These are phyloP conservation scores for Cladosporium sp. DNA, from an alignment of 2,329 filamentous ascomycete species.

Conservation along the genomic window DNA sequence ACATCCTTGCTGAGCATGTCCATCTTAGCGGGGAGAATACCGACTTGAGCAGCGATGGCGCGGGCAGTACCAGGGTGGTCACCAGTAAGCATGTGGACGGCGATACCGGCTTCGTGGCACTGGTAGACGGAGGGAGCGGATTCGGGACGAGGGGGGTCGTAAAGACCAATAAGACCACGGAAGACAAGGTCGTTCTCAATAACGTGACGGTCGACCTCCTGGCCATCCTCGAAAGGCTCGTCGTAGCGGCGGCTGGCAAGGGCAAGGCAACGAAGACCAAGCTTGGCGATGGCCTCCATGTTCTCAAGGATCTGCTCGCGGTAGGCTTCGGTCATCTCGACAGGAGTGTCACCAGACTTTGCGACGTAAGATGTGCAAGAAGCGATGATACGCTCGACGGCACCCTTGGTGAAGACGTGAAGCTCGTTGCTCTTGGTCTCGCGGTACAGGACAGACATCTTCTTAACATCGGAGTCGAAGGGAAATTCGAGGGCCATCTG, in stretches of 20 bases:
- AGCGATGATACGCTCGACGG: constrained; percentile 64
- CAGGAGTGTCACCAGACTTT: constrained; percentile 27
- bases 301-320: constrained; percentile 57
- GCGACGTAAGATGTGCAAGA: constrained; percentile 50
- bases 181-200: constrained; percentile 69
- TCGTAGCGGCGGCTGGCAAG: constrained; percentile 51
- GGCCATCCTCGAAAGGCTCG: constrained; percentile 42
- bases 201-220: constrained; percentile 49
- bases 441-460: constrained; percentile 67
- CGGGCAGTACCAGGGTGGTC: constrained; percentile 75
- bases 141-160: constrained; percentile 80
- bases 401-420: constrained; percentile 60
- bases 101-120: constrained; percentile 70
- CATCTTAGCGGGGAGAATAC: constrained; percentile 62
- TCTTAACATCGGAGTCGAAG: constrained; percentile 71
- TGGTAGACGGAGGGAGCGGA: constrained; percentile 68
- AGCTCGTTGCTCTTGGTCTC: constrained; percentile 52
- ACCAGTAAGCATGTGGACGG: constrained; percentile 80
- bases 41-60: constrained; percentile 74
- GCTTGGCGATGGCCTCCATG: constrained; percentile 64
- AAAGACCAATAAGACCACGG: constrained; percentile 78
- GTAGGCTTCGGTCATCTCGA: constrained; percentile 53
- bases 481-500: constrained; percentile 63
- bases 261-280: constrained; percentile 64
- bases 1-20: constrained; percentile 57